Percentiles rank a stretch among this genome's conserved stretches.
phyloP scores from a whole-genome alignment of 2,329 filamentous ascomycete genomes.

The Elsinoe ampelina region DNA sequence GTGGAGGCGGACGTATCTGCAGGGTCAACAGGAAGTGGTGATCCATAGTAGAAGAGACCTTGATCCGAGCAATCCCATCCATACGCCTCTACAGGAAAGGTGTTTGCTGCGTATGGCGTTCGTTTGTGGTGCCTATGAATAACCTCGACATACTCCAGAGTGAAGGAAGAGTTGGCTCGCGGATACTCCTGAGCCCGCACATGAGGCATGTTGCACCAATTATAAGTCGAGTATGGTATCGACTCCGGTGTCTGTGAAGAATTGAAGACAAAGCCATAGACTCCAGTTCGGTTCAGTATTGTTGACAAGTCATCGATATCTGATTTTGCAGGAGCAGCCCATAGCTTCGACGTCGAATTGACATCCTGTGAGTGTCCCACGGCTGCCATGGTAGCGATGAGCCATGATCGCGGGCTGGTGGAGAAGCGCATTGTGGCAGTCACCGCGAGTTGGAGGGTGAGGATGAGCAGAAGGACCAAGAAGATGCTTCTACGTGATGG shows the following conservation, averaged over 20 bases:
- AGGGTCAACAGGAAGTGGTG: conserved; percentile 39
- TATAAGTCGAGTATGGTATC: conserved; percentile 55
- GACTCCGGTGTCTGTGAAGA: conserved; percentile 49
- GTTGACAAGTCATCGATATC: conserved; percentile 52
- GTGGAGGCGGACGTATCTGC: conserved; percentile 44
- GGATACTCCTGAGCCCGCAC: conserved; percentile 59
- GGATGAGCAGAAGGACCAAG: conserved; percentile 20
- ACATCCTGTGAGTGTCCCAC: not conserved
- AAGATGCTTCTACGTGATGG: conserved; percentile 14
- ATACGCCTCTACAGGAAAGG: conserved; percentile 64
- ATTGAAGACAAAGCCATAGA: conserved; percentile 68
- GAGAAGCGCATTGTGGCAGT: conserved; percentile 25
- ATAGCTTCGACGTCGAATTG: conserved; percentile 35
- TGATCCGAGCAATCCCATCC: conserved; percentile 64
- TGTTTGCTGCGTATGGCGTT: conserved; percentile 69
- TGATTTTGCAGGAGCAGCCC: conserved; percentile 49
- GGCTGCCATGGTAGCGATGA: conserved; percentile 12
- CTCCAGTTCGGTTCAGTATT: conserved; percentile 50
- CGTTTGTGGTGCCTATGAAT: conserved; percentile 80
- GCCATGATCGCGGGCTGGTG: conserved; percentile 18
- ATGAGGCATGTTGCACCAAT: conserved; percentile 85
- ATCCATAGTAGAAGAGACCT: conserved; percentile 59
- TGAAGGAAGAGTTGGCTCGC: conserved; percentile 42
- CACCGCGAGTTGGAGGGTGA: conserved; percentile 21
- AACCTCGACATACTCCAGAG: conserved; percentile 67